Evolutionary conservation across 1,284 basidiomycete genomes (phyloP).

Genomic region (Cryptococcus deneoformans): DNA sequence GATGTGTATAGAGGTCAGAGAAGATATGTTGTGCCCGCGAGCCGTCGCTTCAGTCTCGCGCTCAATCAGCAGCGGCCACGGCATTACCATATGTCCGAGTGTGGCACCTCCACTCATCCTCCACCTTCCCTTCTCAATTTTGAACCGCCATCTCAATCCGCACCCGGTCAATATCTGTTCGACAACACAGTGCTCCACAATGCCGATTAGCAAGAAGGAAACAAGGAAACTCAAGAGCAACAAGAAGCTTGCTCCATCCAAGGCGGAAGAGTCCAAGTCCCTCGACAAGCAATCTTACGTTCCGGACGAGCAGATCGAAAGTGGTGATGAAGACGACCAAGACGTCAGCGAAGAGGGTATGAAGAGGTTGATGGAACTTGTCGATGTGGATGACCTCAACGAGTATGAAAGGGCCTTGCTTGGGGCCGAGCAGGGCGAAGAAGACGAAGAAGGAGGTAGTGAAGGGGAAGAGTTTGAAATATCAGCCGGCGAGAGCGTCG

Average conservation of each 20-base stretch:
- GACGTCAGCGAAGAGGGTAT: conserved; percentile 80
- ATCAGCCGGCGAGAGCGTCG: conserved; percentile 47
- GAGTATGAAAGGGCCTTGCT: conserved; percentile 35
- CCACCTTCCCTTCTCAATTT: too few relatives aligned
- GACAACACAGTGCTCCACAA: conserved; percentile 3
- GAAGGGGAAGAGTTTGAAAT: conserved; percentile 41
- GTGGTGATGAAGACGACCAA: conserved; percentile 63
- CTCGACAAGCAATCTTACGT: too few relatives aligned
- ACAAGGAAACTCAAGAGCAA: conserved; percentile 12
- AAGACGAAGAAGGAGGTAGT: conserved; percentile 64
- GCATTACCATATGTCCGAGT: too few relatives aligned
- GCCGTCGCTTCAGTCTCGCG: too few relatives aligned
- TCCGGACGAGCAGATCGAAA: conserved; percentile 29
- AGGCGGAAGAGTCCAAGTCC: conserved; percentile 13
- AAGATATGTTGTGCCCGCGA: too few relatives aligned
- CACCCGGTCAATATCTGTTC: too few relatives aligned
- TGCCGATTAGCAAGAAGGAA: conserved; percentile 40
- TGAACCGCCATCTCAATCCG: too few relatives aligned
- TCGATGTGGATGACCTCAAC: conserved; percentile 54
- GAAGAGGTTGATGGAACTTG: conserved; percentile 62
- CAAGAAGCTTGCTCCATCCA: too few relatives aligned
- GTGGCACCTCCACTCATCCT: too few relatives aligned
- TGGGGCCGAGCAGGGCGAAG: conserved; percentile 57
- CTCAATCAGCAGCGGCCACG: too few relatives aligned
- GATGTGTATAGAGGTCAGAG: too few relatives aligned